A percentile compares a stretch with the other conserved stretches of the same genome.
Evolutionary conservation across 352 stramenopile genomes (phyloP).

Genomic region (Globisporangium recalcitrans): DNA sequence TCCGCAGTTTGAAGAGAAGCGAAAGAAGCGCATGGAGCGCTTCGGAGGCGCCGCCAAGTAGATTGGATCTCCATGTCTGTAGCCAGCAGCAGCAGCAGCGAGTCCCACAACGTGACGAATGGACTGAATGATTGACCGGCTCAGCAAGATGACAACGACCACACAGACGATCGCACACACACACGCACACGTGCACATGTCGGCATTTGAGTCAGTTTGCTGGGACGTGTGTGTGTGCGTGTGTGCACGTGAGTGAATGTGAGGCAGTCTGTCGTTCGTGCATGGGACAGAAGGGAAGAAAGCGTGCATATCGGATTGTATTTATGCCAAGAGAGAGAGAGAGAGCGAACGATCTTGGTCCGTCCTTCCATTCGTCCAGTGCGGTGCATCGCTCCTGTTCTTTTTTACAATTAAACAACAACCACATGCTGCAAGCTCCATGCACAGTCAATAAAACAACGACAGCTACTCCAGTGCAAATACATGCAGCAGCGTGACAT

Average conservation of each 20-base stretch:
- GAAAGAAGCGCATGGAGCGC: slow-evolving; percentile 65
- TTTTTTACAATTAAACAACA: background rate
- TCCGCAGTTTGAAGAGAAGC: slow-evolving; percentile 66
- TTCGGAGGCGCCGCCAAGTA: slow-evolving; percentile 33
- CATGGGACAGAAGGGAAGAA: background rate
- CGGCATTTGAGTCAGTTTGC: slow-evolving; percentile 1
- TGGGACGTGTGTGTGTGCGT: background rate
- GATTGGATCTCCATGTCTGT: background rate
- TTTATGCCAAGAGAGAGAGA: slow-evolving; percentile 6
- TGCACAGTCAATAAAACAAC: background rate
- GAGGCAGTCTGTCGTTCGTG: background rate
- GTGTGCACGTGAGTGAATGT: too few relatives aligned
- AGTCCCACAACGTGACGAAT: slow-evolving; percentile 4
- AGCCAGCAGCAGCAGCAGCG: slow-evolving; percentile 14
- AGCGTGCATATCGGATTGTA: slow-evolving; percentile 4
- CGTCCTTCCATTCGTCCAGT: slow-evolving; percentile 14
- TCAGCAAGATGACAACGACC: background rate
- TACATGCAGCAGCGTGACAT: background rate
- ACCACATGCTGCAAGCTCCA: background rate
- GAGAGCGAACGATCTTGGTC: slow-evolving; percentile 1
- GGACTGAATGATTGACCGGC: background rate
- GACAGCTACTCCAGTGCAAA: background rate
- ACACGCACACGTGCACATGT: background rate
- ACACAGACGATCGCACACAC: background rate
- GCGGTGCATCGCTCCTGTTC: background rate